Conservation (phyloP, 148 eudicot species). For the Rhododendron ovatum region DNA sequence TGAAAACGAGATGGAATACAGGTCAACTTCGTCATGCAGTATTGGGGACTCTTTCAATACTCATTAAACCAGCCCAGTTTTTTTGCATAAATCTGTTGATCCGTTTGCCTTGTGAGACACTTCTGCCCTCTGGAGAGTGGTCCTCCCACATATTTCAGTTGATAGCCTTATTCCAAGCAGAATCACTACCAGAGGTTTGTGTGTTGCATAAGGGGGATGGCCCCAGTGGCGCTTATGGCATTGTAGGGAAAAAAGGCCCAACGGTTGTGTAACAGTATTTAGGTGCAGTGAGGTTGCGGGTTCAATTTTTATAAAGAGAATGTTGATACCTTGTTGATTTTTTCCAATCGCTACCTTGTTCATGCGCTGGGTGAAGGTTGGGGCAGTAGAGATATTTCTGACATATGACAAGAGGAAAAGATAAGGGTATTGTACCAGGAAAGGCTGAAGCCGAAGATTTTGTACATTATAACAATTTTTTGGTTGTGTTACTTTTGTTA, state of each 20-base stretch:
- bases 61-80: background rate
- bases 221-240: background rate
- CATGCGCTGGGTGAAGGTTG: background rate
- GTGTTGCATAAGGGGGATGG: background rate
- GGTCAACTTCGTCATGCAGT: conserved; percentile 4
- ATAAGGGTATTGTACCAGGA: background rate
- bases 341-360: background rate
- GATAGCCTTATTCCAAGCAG: conserved; percentile 2
- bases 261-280: background rate
- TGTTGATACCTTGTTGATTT: background rate
- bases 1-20: conserved; percentile 4
- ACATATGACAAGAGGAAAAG: background rate
- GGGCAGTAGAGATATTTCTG: background rate
- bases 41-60: background rate
- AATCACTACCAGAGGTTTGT: background rate
- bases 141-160: background rate
- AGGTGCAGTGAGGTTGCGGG: background rate
- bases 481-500: background rate
- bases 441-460: background rate
- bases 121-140: background rate
- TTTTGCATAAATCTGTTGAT: background rate
- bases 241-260: background rate
- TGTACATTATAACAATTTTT: background rate
- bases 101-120: background rate
- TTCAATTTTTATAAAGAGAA: background rate